Percentiles rank a stretch among this genome's conserved stretches.
Evolutionary conservation across 2,329 filamentous ascomycete genomes (phyloP).

Genomic region (Neopestalotiopsis sp.): DNA sequence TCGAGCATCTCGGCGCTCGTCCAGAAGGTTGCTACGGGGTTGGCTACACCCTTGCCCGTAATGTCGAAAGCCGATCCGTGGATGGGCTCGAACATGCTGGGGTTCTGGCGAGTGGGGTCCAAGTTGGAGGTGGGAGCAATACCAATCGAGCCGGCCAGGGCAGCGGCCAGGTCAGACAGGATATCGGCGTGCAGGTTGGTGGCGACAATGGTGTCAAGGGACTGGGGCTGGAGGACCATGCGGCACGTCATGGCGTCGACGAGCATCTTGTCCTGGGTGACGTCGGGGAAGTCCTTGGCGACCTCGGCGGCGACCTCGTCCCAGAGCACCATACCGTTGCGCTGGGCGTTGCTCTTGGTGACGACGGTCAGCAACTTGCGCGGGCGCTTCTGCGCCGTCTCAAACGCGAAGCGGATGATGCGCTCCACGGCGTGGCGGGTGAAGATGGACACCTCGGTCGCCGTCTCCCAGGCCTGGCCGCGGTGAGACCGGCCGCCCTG

Average conservation of each 20-base stretch:
- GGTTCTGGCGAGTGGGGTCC: constrained; percentile 60
- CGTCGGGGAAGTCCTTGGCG: constrained; percentile 63
- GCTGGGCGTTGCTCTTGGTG: constrained; percentile 70
- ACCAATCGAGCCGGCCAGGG: constrained; percentile 72
- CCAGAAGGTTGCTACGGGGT: constrained; percentile 66
- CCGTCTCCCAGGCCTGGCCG: constrained; percentile 63
- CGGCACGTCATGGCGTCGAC: constrained; percentile 71
- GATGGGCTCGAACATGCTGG: constrained; percentile 68
- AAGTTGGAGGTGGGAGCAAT: constrained; percentile 75
- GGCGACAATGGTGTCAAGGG: constrained; percentile 67
- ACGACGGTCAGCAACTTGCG: constrained; percentile 66
- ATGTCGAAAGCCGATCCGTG: constrained; percentile 66
- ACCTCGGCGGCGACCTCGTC: constrained; percentile 65
- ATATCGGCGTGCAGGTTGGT: constrained; percentile 71
- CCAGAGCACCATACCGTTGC: constrained; percentile 73
- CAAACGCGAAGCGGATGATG: constrained; percentile 68
- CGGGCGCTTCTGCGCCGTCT: constrained; percentile 61
- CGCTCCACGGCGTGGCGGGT: constrained; percentile 64
- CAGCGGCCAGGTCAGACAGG: constrained; percentile 71
- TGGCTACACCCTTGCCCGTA: constrained; percentile 60
- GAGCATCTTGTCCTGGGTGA: constrained; percentile 68
- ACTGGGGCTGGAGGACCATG: constrained; percentile 66
- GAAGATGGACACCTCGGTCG: constrained; percentile 69
- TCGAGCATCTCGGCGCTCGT: constrained; percentile 62
- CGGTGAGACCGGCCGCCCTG: constrained; percentile 67